Percentiles rank a stretch among this genome's conserved stretches.
phyloP scores from a whole-genome alignment of 768 basidiomycete genomes.

The Lentinula sp. region DNA sequence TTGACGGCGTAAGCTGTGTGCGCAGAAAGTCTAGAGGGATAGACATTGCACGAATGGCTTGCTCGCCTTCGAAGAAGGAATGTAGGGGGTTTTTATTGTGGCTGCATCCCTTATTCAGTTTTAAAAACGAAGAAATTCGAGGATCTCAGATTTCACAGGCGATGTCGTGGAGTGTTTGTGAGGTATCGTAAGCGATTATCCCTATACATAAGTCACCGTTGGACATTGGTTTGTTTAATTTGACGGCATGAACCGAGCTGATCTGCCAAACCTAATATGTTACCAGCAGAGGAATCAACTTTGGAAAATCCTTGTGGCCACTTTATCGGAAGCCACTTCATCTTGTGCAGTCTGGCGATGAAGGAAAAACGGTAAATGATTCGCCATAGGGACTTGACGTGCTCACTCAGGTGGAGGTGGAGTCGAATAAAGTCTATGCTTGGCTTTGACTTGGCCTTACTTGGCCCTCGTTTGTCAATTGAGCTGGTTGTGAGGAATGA shows the following conservation, averaged over 20 bases:
- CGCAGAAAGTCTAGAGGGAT: constrained; percentile 28
- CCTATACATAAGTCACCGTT: neutral
- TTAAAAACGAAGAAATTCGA: neutral
- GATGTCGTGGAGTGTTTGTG: neutral
- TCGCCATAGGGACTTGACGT: neutral
- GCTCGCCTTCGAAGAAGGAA: neutral
- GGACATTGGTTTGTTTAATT: neutral
- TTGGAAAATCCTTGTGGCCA: neutral
- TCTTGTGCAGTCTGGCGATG: neutral
- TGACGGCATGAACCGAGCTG: neutral
- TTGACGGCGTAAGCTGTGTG: constrained; percentile 15
- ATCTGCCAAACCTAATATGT: neutral
- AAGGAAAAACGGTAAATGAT: neutral
- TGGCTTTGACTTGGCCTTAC: neutral
- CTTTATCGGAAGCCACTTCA: neutral
- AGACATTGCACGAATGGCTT: constrained; percentile 16
- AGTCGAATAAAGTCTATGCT: neutral
- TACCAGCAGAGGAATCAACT: no score
- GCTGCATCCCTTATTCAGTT: neutral
- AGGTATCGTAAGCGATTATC: neutral
- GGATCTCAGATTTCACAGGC: constrained; percentile 5
- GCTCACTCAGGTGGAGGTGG: neutral
- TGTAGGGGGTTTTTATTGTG: neutral
- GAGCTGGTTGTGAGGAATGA: neutral
- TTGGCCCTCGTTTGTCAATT: no score